Percentiles rank a stretch among this genome's conserved stretches.
Conservation (phyloP, 2,329 filamentous ascomycete genomes). For the Cladosporium velox region DNA sequence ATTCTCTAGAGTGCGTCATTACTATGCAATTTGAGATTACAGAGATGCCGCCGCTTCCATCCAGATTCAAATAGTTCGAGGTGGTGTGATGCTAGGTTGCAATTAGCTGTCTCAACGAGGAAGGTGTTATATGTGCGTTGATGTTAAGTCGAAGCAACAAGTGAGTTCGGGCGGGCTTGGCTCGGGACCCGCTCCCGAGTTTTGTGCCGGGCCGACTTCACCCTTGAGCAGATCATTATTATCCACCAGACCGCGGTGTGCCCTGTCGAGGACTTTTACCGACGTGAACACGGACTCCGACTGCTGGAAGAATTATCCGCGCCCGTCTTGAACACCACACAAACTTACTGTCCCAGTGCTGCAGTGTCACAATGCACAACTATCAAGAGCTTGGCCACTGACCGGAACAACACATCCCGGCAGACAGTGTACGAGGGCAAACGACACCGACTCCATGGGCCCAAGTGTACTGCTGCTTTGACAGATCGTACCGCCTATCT, state of each 20-base stretch:
- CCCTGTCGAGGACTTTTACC: background rate
- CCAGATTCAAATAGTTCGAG: background rate
- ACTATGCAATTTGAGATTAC: background rate
- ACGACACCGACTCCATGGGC: background rate
- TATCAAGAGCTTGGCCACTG: background rate
- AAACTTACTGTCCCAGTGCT: too few relatives aligned
- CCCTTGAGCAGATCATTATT: slow-evolving; percentile 7
- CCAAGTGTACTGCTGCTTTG: background rate
- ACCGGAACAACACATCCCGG: background rate
- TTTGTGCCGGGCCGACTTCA: background rate
- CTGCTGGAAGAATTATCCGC: slow-evolving; percentile 5
- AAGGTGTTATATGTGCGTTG: background rate
- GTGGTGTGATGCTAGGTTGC: background rate
- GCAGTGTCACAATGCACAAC: background rate
- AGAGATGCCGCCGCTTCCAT: background rate
- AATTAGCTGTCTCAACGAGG: background rate
- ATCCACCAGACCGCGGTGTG: background rate
- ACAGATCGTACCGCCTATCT: background rate
- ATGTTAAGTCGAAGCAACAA: background rate
- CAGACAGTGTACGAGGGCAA: background rate
- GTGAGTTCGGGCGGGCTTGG: background rate
- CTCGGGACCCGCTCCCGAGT: background rate
- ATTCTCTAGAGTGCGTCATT: background rate
- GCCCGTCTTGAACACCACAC: background rate
- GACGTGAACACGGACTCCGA: background rate